phyloP scores from a whole-genome alignment of 768 basidiomycete species.

The Termitomyces sp. region DNA sequence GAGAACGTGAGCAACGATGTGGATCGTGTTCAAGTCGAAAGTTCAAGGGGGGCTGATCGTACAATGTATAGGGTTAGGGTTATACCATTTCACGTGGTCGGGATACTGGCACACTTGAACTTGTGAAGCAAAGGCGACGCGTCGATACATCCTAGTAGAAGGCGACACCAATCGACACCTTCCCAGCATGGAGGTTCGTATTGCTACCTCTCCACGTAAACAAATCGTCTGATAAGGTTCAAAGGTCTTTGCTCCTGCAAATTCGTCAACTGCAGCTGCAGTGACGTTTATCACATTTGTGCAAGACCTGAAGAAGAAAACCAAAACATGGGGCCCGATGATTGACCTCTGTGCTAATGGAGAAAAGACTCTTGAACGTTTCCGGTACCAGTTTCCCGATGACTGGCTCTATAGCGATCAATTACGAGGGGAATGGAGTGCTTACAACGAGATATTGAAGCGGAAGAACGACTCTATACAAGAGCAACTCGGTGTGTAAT shows the following conservation, averaged over 20 bases:
- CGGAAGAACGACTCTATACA: slow-evolving; percentile 98
- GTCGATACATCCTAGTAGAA: slow-evolving; percentile 14
- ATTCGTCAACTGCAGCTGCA: slow-evolving; percentile 95
- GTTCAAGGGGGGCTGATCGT: no score
- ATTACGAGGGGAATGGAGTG: slow-evolving; percentile 96
- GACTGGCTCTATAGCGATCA: slow-evolving; percentile 99
- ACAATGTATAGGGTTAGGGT: slow-evolving; percentile 23
- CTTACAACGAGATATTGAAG: slow-evolving; percentile 96
- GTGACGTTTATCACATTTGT: slow-evolving; percentile 99
- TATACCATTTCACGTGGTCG: slow-evolving; percentile 20
- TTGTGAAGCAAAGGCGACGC: slow-evolving; percentile 21
- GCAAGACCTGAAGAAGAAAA: slow-evolving; percentile 97
- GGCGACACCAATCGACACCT: slow-evolving; percentile 8
- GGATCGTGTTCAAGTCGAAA: slow-evolving; percentile 2
- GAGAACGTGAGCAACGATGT: slow-evolving; percentile 13
- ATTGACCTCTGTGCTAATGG: slow-evolving; percentile 93
- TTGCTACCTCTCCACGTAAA: slow-evolving; percentile 4
- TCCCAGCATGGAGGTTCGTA: slow-evolving; percentile 26
- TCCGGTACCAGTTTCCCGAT: slow-evolving; percentile 93
- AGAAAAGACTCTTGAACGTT: slow-evolving; percentile 96
- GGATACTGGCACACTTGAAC: background rate
- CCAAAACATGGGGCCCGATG: slow-evolving; percentile 94
- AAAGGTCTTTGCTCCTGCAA: slow-evolving; percentile 70
- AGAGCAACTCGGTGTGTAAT: slow-evolving; percentile 86
- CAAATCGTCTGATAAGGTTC: slow-evolving; percentile 9